Evolutionary conservation across 495 filamentous ascomycete species (phyloP), one percentile per base, ranked within the genome.

Genomic region (Neurospora sp.): DNA sequence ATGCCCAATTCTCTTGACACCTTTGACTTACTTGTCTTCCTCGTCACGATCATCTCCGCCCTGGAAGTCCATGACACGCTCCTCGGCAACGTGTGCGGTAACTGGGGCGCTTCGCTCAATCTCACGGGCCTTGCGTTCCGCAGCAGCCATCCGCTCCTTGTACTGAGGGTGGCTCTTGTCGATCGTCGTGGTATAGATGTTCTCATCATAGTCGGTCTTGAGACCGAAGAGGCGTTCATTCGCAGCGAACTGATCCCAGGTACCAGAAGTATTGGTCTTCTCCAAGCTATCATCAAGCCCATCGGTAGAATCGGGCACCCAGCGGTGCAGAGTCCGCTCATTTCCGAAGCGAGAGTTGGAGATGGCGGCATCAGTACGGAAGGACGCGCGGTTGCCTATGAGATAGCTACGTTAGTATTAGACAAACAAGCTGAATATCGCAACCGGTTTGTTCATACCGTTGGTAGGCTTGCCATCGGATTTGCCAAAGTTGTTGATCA

Each of bases 241-340:
- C 54, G 86, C 89, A 78, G 93, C 92, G 77, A 99, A 99, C 79
- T 99, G 96, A 80, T 99, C 94, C 96, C 96, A 99, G 24, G 77
- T 71, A 70, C 86, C 88, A 6, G 81, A 80, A 24, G 79, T 76
- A 2, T 76, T 73, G 40, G 85, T 76, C 39, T 84, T 87, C 75
- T 96, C 94, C 39, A 97, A 83, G 54, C 91, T 91, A 75, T 92
- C 80, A 76, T 94, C 89, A 39, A 88, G 78, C 40, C 85, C 86
- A 11, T 84, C 82, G 70, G 88, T 89, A n/a, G 86, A 81, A 69
- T 86, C 87, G n/a, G 93, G 89, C 70, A 93, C 90, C 96, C 96
- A 99, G 70, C 88, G 90, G 78, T 98, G 90, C 72, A 99, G 84
- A 72, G 89, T 85, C 42, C 95, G 89, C 81, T 97, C 93, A 34